Percentiles rank a stretch among this genome's conserved stretches.
Evolutionary conservation across 192 early-diverging fungal species (phyloP).

Genomic region (Entomortierella chlamydospora): DNA sequence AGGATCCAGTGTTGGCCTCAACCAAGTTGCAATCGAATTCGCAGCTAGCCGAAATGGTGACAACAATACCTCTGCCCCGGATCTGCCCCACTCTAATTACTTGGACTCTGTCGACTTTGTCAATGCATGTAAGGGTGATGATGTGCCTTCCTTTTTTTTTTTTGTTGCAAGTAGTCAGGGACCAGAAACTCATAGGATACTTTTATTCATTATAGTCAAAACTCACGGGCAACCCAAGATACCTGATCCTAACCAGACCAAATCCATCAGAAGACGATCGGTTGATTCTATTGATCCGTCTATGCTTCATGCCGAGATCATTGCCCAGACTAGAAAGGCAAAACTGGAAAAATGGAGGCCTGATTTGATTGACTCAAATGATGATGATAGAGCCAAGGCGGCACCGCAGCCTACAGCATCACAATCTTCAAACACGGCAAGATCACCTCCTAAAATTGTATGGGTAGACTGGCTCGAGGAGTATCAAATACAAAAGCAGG

Average conservation of each 20-base stretch:
- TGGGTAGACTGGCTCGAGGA: constrained; percentile 54
- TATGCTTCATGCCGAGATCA: constrained; percentile 51
- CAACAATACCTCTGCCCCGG: constrained; percentile 39
- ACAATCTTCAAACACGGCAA: background rate
- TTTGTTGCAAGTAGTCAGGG: background rate
- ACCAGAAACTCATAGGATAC: background rate
- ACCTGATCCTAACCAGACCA: constrained; percentile 33
- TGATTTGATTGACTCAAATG: constrained; percentile 19
- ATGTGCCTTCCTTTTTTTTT: background rate
- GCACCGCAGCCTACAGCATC: background rate
- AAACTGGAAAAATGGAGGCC: constrained; percentile 53
- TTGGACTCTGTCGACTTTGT: constrained; percentile 53
- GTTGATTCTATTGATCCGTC: constrained; percentile 51
- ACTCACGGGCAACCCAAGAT: constrained; percentile 38
- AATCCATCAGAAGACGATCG: constrained; percentile 47
- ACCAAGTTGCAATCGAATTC: constrained; percentile 22
- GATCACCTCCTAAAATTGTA: constrained; percentile 18
- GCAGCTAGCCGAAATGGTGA: constrained; percentile 21
- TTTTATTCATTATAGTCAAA: constrained; percentile 22
- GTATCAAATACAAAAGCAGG: constrained; percentile 37
- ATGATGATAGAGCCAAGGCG: constrained; percentile 1
- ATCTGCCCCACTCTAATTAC: constrained; percentile 46
- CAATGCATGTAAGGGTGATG: constrained; percentile 41
- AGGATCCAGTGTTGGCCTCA: constrained; percentile 11
- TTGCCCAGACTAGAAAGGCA: constrained; percentile 46